A percentile compares a stretch with the other conserved stretches of the same genome.
Conservation (phyloP, 164 flowering plant genomes). For the Cinnamomum micranthum region DNA sequence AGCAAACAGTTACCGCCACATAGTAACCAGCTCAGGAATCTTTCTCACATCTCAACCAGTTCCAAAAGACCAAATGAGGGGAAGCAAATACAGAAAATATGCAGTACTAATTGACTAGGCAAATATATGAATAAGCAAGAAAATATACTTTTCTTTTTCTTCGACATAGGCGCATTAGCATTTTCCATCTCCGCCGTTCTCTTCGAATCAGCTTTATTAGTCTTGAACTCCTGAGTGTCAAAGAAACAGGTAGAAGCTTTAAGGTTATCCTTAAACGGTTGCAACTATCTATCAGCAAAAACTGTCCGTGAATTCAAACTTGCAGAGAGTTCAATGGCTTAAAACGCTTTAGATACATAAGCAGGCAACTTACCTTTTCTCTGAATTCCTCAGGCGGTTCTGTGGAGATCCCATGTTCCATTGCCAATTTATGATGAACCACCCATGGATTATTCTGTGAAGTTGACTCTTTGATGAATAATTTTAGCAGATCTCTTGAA, state of each 20-base stretch:
- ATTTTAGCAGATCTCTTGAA: constrained; percentile 8
- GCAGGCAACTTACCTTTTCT: constrained; percentile 3
- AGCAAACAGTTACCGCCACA: too few species aligned
- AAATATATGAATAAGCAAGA: not conserved
- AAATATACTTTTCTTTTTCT: constrained; percentile 6
- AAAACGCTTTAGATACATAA: not conserved
- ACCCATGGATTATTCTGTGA: constrained; percentile 15
- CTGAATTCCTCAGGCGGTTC: constrained; percentile 12
- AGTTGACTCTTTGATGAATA: constrained; percentile 12
- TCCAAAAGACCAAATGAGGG: not conserved
- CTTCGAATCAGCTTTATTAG: not conserved
- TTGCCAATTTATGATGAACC: constrained; percentile 7
- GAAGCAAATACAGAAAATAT: not conserved
- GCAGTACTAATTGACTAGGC: not conserved
- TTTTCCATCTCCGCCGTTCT: constrained; percentile 3
- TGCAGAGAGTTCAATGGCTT: not conserved
- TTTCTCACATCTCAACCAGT: not conserved
- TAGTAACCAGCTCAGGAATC: not conserved
- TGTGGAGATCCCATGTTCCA: constrained; percentile 10
- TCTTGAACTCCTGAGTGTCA: constrained; percentile 2
- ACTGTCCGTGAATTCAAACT: not conserved
- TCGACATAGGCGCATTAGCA: not conserved
- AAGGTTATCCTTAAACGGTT: not conserved
- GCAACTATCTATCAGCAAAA: not conserved
- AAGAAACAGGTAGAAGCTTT: not conserved